Evolutionary conservation across 352 stramenopile genomes (phyloP).

Genomic region (Elongisporangium undulatum): DNA sequence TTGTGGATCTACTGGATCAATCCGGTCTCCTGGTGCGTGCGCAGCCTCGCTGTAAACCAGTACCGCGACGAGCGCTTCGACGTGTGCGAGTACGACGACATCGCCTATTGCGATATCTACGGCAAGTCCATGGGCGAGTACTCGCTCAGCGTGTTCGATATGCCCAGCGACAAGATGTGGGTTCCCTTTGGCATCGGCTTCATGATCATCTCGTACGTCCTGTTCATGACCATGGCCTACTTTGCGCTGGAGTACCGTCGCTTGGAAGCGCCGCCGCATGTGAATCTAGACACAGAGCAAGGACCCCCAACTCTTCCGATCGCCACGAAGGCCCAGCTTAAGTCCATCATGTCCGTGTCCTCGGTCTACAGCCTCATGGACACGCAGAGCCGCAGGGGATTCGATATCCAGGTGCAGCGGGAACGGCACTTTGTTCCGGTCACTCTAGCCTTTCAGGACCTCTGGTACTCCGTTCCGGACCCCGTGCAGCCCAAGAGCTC

Average conservation of each 20-base stretch:
- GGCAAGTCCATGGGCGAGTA: slow-evolving; percentile 21
- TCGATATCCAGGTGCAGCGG: too few species aligned
- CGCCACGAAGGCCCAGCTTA: slow-evolving; percentile 3
- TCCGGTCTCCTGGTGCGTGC: slow-evolving; percentile 38
- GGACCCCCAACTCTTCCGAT: background rate
- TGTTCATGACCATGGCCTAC: slow-evolving; percentile 22
- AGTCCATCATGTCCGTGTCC: too few species aligned
- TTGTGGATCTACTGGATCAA: slow-evolving; percentile 59
- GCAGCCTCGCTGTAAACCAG: slow-evolving; percentile 26
- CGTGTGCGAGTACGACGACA: slow-evolving; percentile 16
- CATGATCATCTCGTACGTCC: slow-evolving; percentile 17
- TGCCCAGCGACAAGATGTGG: slow-evolving; percentile 20
- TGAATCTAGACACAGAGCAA: slow-evolving; percentile 5
- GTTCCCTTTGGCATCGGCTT: slow-evolving; percentile 20
- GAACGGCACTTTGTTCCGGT: slow-evolving; percentile 12
- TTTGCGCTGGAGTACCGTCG: slow-evolving; percentile 32
- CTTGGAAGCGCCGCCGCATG: slow-evolving; percentile 14
- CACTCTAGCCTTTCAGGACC: slow-evolving; percentile 24
- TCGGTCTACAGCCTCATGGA: too few species aligned
- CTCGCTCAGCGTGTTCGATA: slow-evolving; percentile 19
- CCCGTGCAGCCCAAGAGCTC: slow-evolving; percentile 18
- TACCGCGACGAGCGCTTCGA: slow-evolving; percentile 26
- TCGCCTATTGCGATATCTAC: slow-evolving; percentile 38
- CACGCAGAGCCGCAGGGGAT: too few species aligned
- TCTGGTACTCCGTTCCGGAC: slow-evolving; percentile 26